phyloP scores from a whole-genome alignment of 2,329 filamentous ascomycete genomes.

The Fusarium papillatum region DNA sequence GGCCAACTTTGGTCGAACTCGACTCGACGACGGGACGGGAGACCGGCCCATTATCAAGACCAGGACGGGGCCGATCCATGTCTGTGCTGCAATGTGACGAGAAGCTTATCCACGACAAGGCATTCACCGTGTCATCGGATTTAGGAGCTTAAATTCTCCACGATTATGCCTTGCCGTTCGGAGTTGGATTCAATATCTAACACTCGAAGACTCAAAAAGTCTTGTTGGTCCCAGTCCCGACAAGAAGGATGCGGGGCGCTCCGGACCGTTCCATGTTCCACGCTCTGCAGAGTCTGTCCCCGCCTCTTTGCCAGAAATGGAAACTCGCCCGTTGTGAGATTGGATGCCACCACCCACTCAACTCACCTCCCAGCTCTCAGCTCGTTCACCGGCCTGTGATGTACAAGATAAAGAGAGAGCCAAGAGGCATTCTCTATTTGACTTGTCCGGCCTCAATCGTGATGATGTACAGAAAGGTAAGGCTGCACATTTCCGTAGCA shows the following conservation, averaged over 20 bases:
- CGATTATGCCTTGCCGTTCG: slow-evolving; percentile 16
- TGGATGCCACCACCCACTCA: neutral
- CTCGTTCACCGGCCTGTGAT: slow-evolving; percentile 14
- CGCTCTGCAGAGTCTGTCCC: slow-evolving; percentile 19
- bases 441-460: neutral
- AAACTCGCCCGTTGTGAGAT: slow-evolving; percentile 7
- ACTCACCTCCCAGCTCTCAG: neutral
- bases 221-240: slow-evolving; percentile 5
- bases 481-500: slow-evolving; percentile 8
- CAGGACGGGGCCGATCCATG: neutral
- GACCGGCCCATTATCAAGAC: neutral
- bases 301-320: slow-evolving; percentile 38
- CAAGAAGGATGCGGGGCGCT: slow-evolving; percentile 23
- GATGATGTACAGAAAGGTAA: neutral
- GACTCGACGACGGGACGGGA: neutral
- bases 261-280: slow-evolving; percentile 30
- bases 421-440: neutral
- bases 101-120: slow-evolving; percentile 24
- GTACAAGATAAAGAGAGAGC: neutral
- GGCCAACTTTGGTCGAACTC: neutral
- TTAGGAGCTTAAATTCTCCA: neutral
- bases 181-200: neutral
- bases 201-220: neutral
- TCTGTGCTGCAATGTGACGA: slow-evolving; percentile 12
- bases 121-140: slow-evolving; percentile 13